Base-by-base conservation (phyloP, 208 protist species). In the Crithidia mellificae region DNA sequence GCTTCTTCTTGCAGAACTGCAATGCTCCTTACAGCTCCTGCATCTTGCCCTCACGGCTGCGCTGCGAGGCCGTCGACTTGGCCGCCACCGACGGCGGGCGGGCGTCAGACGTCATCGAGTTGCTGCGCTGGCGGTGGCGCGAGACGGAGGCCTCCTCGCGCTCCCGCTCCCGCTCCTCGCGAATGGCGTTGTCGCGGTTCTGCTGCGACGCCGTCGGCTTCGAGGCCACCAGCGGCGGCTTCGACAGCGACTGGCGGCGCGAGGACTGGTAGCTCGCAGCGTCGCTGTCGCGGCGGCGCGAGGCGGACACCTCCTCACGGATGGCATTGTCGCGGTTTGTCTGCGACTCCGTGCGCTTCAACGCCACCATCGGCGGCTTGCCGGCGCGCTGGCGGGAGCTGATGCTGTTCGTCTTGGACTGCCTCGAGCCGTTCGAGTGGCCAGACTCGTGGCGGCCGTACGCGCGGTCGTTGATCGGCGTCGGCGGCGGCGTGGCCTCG, bases 191-290 rank as follows among this genome's bases (percentile, higher is more conserved):
- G 32, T 82, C 80, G 46, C 79, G 78, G 51, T 49, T 74, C 39
- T 59, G 63, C 74, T 91, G 82, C 49, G 73, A 70, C 15, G 74
- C 77, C 30, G 85, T 86, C 36, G 71, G 68, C 77, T 86, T 88
- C 36, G 63, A 56, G 32, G 77, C 81, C 6, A 80, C 80, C 27
- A 91, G 74, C 22, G 81, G 81, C 17, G 81, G 78, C 66, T 81
- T 83, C 14, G 77, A 77, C n/a, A 85, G 58, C 4, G 75, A 83
- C 51, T 78, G 68, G n/a, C 68, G 74, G 39, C 75, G 78, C 24
- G 78, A 85, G 2, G 72, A 71, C 54, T 72, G 51, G 67, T 77
- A 63, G 63, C 71, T 81, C 67, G 29, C 63, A 29, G 47, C 56
- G 14, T 69, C 77, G 50, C 66, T 72, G 56, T 41, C 53, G 19